Conservation (phyloP, 139 green algal genomes). For the Medakamo hakoo region DNA sequence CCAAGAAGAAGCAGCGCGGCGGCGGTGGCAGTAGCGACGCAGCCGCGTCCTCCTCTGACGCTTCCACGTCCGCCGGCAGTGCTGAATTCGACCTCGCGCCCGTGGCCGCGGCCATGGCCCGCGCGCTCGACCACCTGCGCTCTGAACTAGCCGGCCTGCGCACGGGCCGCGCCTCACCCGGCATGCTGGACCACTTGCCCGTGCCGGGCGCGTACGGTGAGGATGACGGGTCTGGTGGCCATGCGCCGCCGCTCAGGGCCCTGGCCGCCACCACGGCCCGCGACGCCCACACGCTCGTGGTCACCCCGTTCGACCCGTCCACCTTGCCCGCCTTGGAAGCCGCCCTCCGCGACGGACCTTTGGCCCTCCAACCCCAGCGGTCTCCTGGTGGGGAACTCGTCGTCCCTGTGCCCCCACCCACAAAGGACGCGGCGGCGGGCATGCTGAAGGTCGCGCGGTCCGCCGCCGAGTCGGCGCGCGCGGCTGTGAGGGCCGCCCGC, state of each 20-base stretch:
- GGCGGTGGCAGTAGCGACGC: no score
- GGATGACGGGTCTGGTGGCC: no score
- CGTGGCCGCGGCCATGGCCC: no score
- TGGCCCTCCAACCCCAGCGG: background rate
- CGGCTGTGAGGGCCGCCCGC: background rate
- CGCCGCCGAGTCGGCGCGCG: background rate
- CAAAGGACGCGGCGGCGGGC: background rate
- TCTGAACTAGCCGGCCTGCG: background rate
- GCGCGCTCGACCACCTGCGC: background rate
- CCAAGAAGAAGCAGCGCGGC: no score
- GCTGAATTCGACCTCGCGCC: no score
- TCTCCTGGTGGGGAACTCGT: background rate
- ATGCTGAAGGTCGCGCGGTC: background rate
- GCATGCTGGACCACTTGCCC: background rate
- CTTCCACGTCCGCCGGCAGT: no score
- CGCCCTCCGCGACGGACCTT: background rate
- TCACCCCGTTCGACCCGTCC: background rate
- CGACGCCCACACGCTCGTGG: background rate
- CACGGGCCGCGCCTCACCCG: background rate
- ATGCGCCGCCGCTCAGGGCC: background rate
- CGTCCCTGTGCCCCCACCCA: background rate
- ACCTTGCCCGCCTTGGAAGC: background rate
- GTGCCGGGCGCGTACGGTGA: background rate
- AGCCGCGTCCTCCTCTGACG: no score
- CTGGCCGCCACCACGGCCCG: background rate